Evolutionary conservation across 2,329 filamentous ascomycete genomes (phyloP).

Genomic region (Trichoderma atrobrunneum): DNA sequence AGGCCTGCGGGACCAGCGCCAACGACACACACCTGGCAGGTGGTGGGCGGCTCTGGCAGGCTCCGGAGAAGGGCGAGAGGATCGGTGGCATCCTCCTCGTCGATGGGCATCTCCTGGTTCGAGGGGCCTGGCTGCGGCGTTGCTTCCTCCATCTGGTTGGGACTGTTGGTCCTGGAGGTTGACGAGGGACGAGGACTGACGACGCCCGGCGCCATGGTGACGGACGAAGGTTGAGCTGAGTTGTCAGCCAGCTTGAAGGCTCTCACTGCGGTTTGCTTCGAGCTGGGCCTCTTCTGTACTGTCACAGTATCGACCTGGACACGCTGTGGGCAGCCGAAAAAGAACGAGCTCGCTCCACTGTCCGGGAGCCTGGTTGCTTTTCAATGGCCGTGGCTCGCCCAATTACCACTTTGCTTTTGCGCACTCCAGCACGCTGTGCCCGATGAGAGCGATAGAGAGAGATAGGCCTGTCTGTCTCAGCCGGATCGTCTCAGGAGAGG

Average conservation of each 20-base stretch:
- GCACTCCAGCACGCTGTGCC: conserved; percentile 4
- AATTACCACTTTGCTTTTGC: neutral
- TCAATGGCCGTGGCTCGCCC: neutral
- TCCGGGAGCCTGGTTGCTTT: conserved; percentile 10
- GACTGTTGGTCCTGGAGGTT: conserved; percentile 16
- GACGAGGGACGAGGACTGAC: conserved; percentile 14
- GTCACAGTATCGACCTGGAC: neutral
- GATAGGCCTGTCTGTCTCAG: neutral
- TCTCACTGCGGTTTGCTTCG: neutral
- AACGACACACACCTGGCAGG: conserved; percentile 47
- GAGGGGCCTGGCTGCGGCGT: conserved; percentile 2
- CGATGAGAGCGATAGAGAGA: conserved; percentile 1
- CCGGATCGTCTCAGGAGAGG: conserved; percentile 9
- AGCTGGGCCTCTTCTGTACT: neutral
- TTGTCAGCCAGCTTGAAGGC: neutral
- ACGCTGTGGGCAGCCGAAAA: conserved; percentile 5
- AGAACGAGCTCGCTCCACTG: conserved; percentile 15
- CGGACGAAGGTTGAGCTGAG: neutral
- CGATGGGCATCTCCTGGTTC: conserved; percentile 23
- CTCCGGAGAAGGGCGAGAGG: conserved; percentile 49
- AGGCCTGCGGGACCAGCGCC: conserved; percentile 42
- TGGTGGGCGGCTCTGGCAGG: conserved; percentile 45
- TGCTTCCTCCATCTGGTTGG: conserved; percentile 7
- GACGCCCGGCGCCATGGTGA: conserved; percentile 25
- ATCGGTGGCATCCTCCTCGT: conserved; percentile 40